phyloP scores from a whole-genome alignment of 352 stramenopile species.

The Ophiocytium majus region DNA sequence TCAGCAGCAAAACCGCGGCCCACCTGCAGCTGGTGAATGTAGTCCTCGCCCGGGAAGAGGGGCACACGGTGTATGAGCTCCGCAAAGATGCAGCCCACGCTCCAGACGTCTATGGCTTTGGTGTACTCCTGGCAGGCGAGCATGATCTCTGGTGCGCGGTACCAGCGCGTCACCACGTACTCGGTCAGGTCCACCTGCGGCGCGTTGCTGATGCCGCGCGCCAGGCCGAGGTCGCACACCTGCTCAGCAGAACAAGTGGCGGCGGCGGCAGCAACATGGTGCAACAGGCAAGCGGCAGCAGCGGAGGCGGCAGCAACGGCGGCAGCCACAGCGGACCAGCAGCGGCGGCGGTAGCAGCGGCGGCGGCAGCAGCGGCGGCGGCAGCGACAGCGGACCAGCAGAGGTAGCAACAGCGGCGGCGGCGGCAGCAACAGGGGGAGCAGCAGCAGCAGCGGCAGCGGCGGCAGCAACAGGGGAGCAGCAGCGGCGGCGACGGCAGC shows the following conservation, averaged over 20 bases:
- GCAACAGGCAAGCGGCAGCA: neutral
- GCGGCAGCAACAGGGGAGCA: neutral
- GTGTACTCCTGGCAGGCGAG: conserved; percentile 57
- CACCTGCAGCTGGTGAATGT: conserved; percentile 78
- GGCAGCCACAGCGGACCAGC: neutral
- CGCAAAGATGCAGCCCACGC: conserved; percentile 97
- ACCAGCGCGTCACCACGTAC: conserved; percentile 90
- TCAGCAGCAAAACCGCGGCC: too few relatives aligned
- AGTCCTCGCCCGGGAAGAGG: conserved; percentile 96
- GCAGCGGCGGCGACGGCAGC: neutral
- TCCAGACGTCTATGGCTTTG: conserved; percentile 82
- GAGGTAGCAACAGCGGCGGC: too few relatives aligned
- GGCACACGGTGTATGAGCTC: conserved; percentile 95
- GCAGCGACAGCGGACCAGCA: neutral
- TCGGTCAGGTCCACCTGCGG: conserved; percentile 63
- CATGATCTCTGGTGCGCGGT: conserved; percentile 82
- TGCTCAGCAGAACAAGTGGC: too few relatives aligned
- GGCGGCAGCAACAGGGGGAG: neutral
- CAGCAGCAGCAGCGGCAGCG: conserved; percentile 3
- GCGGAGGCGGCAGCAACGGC: neutral
- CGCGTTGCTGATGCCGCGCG: conserved; percentile 63
- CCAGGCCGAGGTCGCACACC: conserved; percentile 78
- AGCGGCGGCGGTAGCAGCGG: neutral
- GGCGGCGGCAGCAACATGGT: too few relatives aligned
- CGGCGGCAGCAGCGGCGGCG: neutral